Percentiles rank a stretch among this genome's conserved stretches.
Conservation (phyloP, 2,329 filamentous ascomycete species). For the Verticillium albo-atrum region DNA sequence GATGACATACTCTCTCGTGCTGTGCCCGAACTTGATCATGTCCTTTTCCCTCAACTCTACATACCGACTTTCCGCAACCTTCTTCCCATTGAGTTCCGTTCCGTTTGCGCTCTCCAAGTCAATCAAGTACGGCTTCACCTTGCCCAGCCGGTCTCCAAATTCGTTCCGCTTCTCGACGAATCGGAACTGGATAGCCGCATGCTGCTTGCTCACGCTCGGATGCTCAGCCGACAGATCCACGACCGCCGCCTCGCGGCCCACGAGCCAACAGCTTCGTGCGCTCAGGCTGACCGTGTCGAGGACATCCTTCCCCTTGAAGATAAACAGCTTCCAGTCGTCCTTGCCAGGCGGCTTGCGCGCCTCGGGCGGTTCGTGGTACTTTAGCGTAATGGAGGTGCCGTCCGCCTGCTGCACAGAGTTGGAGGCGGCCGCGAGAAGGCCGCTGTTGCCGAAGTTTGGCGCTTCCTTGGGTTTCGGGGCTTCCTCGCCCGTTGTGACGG, state of each 20-base stretch:
- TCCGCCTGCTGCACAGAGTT: conserved; percentile 70
- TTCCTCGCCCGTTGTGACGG: conserved; percentile 45
- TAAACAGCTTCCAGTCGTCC: conserved; percentile 82
- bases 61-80: conserved; percentile 71
- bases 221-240: conserved; percentile 84
- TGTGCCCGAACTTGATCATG: conserved; percentile 81
- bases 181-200: conserved; percentile 91
- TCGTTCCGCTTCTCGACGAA: conserved; percentile 80
- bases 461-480: conserved; percentile 69
- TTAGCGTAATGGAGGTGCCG: conserved; percentile 74
- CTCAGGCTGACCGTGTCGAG: conserved; percentile 77
- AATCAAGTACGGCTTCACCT: conserved; percentile 82
- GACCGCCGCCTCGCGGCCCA: conserved; percentile 75
- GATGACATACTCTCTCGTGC: conserved; percentile 89
- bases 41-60: conserved; percentile 86
- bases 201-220: conserved; percentile 90
- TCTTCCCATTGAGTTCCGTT: conserved; percentile 73
- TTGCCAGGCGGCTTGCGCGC: conserved; percentile 79
- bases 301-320: conserved; percentile 81
- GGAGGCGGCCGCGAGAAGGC: conserved; percentile 79
- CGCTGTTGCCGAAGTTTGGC: conserved; percentile 79
- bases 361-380: conserved; percentile 94
- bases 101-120: conserved; percentile 94
- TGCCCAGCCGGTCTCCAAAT: conserved; percentile 77
- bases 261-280: conserved; percentile 80